Evolutionary conservation across 441 rosid genomes (phyloP), one percentile per base, ranked within the genome.

Genomic region (Gossypium schwendimanii): DNA sequence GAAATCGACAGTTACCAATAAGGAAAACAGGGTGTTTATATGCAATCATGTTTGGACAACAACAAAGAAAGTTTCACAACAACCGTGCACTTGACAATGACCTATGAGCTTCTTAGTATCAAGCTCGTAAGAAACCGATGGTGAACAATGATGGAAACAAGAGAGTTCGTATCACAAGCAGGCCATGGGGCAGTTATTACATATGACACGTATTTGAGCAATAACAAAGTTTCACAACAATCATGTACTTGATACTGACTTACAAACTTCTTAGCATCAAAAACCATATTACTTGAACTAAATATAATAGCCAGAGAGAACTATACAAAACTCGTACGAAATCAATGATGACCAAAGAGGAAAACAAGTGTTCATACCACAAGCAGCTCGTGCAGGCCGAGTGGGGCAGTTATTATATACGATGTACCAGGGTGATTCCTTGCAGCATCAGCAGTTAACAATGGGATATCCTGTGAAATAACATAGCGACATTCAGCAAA

Each of bases 391-490:
- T 94, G 97, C 78, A 88, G 81, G 61, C 97, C 98, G 41, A 94
- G 97, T 39, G 98, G 97, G 64, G 98, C 94, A 64, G 98, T 88
- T 72, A 94, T 72, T 26, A 94, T 75, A 74, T 89, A 92, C 11
- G 91, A 76, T 57, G 89, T 66, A 47, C 84, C 88, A 18, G 93
- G 87, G 72, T 86, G 91, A 63, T 88, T 91, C 81, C 84, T 87
- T 69, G 98, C 98, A 79, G 98, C 97, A 84, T 92, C 96, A 82
- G 92, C 94, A 39, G 92, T 85, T 73, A 94, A 78, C 33, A 86
- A 82, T 61, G 98, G 98, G 77, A 92, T 91, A 72, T 94, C 98
- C 98, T 94, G 69, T 24, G 57, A 72, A 77, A 78, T 53, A 75
- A 41, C 52, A 41, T 12, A 20, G 54, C 10, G 52, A 24, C 62